A percentile compares a stretch with the other conserved stretches of the same genome.
Evolutionary conservation across 2,329 filamentous ascomycete species (phyloP).

Genomic region (Penicillium freii): DNA sequence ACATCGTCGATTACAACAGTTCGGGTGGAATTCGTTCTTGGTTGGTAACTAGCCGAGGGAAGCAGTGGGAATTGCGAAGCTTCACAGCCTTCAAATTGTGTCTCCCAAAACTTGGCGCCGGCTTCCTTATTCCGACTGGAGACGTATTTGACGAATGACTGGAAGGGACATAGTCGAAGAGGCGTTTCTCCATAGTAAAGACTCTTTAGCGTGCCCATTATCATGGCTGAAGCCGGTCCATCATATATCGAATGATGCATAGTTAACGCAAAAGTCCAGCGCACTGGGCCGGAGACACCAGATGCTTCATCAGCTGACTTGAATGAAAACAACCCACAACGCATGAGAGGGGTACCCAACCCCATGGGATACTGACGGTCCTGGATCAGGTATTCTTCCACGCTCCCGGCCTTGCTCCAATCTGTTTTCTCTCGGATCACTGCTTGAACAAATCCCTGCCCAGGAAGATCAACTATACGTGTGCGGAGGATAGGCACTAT

Average conservation of each 20-base stretch:
- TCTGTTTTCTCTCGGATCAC: not conserved
- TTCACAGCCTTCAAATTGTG: not conserved
- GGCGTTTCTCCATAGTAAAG: not conserved
- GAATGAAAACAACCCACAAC: not conserved
- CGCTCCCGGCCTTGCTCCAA: not conserved
- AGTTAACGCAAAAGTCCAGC: not conserved
- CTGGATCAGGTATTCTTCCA: not conserved
- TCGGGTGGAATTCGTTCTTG: not conserved
- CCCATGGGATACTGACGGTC: not conserved
- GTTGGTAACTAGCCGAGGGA: not conserved
- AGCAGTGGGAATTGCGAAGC: not conserved
- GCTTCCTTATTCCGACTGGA: not conserved
- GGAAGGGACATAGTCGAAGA: not conserved
- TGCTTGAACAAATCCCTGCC: not conserved
- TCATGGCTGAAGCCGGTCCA: not conserved
- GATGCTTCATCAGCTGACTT: not conserved
- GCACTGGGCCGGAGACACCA: not conserved
- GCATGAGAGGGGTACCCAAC: not conserved
- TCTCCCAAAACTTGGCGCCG: not conserved
- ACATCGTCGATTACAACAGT: not conserved
- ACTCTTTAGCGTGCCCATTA: not conserved
- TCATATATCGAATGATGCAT: not conserved
- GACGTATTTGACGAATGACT: not conserved
- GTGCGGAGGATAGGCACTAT: not conserved
- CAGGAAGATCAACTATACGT: not conserved